Evolutionary conservation across 768 basidiomycete species (phyloP).

Genomic region (Lentinus brumalis): DNA sequence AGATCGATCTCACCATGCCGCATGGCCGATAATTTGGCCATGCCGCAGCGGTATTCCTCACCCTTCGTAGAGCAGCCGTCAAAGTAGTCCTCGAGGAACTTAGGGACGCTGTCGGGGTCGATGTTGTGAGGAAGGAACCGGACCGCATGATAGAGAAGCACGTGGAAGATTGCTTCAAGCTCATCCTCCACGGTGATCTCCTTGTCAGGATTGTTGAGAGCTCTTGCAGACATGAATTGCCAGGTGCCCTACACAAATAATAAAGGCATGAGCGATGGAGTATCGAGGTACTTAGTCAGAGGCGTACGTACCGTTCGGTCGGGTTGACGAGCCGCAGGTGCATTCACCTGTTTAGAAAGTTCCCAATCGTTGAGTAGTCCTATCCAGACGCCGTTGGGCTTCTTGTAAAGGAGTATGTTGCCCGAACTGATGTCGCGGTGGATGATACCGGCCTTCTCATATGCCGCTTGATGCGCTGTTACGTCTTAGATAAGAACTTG

Average conservation of each 20-base stretch:
- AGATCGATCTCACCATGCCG: neutral
- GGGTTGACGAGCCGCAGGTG: neutral
- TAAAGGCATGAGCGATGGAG: neutral
- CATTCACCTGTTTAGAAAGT: neutral
- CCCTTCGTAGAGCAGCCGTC: neutral
- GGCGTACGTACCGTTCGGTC: neutral
- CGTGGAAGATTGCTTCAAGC: slow-evolving; percentile 13
- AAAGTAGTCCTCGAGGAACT: slow-evolving; percentile 4
- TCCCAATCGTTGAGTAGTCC: slow-evolving; percentile 17
- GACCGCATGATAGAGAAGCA: slow-evolving; percentile 5
- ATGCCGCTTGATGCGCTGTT: neutral
- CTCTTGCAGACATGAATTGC: slow-evolving; percentile 9
- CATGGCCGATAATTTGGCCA: neutral
- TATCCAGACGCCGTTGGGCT: neutral
- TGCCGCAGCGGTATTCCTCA: neutral
- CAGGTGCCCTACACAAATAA: neutral
- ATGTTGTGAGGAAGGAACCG: slow-evolving; percentile 7
- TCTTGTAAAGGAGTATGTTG: slow-evolving; percentile 3
- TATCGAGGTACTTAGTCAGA: neutral
- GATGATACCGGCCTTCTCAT: neutral
- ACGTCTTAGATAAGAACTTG: neutral
- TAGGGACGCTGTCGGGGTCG: neutral
- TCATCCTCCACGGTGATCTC: slow-evolving; percentile 8
- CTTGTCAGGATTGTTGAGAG: neutral
- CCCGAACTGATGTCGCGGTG: slow-evolving; percentile 12